Evolutionary conservation across 129 eudicot species (phyloP).

Genomic region (Apium graveolens): DNA sequence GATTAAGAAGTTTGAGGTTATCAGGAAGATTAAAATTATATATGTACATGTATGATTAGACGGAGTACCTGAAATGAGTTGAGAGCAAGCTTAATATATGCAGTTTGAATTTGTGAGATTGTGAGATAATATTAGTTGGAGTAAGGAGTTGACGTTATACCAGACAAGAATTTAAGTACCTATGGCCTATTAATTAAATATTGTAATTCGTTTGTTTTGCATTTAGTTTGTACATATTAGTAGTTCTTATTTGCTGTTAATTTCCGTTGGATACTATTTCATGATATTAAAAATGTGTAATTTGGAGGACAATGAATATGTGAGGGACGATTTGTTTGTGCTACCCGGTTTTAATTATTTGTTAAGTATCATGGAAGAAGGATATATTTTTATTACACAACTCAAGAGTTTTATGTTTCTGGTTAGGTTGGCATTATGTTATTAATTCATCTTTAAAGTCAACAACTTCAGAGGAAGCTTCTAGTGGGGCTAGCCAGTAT

Average conservation of each 20-base stretch:
- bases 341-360: neutral
- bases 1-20: neutral
- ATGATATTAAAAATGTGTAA: neutral
- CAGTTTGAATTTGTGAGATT: no score
- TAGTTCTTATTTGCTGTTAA: neutral
- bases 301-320: neutral
- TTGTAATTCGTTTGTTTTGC: neutral
- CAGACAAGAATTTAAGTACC: no score
- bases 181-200: no score
- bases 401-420: neutral
- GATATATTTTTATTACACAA: neutral
- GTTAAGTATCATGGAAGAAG: neutral
- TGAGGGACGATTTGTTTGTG: neutral
- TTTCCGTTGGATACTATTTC: neutral
- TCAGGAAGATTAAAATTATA: neutral
- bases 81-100: neutral
- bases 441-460: conserved; percentile 22
- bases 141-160: no score
- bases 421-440: conserved; percentile 25
- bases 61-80: neutral
- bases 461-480: conserved; percentile 33
- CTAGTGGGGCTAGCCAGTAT: conserved; percentile 29
- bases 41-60: no score
- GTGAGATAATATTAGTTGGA: no score
- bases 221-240: neutral